Evolutionary conservation across 768 basidiomycete species (phyloP).

Genomic region (Suillus alpinus): DNA sequence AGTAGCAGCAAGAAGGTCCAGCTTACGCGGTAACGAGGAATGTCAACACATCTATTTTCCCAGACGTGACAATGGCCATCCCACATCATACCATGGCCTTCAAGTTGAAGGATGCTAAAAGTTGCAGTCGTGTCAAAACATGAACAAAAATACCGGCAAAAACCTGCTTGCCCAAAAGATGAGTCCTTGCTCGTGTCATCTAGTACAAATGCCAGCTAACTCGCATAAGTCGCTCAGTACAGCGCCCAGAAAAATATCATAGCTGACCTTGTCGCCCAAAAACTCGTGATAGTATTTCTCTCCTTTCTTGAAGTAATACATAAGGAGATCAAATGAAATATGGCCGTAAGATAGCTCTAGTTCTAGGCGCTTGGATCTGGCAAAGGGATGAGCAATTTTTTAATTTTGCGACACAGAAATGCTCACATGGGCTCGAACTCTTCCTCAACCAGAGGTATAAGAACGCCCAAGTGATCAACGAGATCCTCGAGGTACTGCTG

Average conservation of each 20-base stretch:
- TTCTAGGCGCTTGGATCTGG: slow-evolving; percentile 15
- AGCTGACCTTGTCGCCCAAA: not conserved
- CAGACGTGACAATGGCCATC: slow-evolving; percentile 6
- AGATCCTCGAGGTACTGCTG: slow-evolving; percentile 9
- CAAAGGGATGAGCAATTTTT: not conserved
- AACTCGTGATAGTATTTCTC: slow-evolving; percentile 2
- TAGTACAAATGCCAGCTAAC: not conserved
- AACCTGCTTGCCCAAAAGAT: not conserved
- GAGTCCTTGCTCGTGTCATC: not conserved
- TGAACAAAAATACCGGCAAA: not conserved
- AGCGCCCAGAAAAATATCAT: too few species aligned
- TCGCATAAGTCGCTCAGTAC: not conserved
- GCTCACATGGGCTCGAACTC: slow-evolving; percentile 18
- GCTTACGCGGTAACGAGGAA: slow-evolving; percentile 8
- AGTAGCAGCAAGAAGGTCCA: not conserved
- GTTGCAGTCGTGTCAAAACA: not conserved
- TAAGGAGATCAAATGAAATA: slow-evolving; percentile 16
- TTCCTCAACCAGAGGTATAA: slow-evolving; percentile 11
- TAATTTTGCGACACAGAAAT: not conserved
- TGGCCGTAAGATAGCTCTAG: slow-evolving; percentile 15
- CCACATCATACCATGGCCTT: slow-evolving; percentile 7
- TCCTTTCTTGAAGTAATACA: slow-evolving; percentile 13
- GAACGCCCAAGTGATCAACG: slow-evolving; percentile 10
- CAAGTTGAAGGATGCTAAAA: not conserved
- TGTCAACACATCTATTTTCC: not conserved